Conservation (phyloP, 805 yeast genomes). For the Candida maris region DNA sequence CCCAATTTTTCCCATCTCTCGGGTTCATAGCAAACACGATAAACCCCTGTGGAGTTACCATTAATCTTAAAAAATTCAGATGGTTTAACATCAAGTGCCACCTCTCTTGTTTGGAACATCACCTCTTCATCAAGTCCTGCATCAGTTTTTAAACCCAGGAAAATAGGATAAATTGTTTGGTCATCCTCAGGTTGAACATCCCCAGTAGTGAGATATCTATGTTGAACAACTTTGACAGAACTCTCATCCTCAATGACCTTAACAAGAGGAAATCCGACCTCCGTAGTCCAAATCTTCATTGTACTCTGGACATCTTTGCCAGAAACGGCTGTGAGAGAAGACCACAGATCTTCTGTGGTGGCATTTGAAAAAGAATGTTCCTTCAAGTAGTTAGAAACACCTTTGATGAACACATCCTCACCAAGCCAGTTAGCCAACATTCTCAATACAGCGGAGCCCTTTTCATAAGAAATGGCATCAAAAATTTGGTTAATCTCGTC, state of each 20-base stretch:
- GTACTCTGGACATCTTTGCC: slow-evolving; percentile 59
- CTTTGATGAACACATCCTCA: slow-evolving; percentile 63
- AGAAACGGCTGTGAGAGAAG: slow-evolving; percentile 57
- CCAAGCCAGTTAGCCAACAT: slow-evolving; percentile 77
- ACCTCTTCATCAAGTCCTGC: slow-evolving; percentile 27
- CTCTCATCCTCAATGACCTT: slow-evolving; percentile 41
- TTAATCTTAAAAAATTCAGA: slow-evolving; percentile 45
- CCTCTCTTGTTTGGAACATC: slow-evolving; percentile 25
- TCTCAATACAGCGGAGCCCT: slow-evolving; percentile 73
- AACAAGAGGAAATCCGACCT: slow-evolving; percentile 72
- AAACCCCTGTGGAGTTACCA: slow-evolving; percentile 50
- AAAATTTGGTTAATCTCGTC: slow-evolving; percentile 79
- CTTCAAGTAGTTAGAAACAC: slow-evolving; percentile 68
- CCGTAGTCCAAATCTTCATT: slow-evolving; percentile 71
- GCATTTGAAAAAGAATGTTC: slow-evolving; percentile 68
- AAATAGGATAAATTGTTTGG: slow-evolving; percentile 55
- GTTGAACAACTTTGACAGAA: slow-evolving; percentile 42
- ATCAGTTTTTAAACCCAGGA: slow-evolving; percentile 36
- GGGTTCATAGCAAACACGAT: slow-evolving; percentile 49
- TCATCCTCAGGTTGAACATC: slow-evolving; percentile 64
- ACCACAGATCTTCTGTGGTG: slow-evolving; percentile 70
- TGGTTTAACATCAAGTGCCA: slow-evolving; percentile 14
- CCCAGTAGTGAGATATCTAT: slow-evolving; percentile 63
- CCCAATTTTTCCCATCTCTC: slow-evolving; percentile 37
- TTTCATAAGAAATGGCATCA: slow-evolving; percentile 77